Conservation (phyloP, 331 rosid genomes). For the Quercus tomentella region DNA sequence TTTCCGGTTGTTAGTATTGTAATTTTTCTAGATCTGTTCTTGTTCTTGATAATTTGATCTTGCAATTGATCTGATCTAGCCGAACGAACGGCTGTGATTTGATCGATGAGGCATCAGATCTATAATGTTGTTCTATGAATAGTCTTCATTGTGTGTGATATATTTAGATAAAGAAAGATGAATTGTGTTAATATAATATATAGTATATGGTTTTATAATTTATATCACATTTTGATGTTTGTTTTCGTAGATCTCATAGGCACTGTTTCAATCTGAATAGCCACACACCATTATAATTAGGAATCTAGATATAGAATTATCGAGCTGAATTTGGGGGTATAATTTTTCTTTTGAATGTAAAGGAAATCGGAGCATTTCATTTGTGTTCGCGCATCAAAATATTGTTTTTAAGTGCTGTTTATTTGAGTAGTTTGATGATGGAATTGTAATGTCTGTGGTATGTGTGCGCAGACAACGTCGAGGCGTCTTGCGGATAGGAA, state of each 20-base stretch:
- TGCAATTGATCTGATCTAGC: neutral
- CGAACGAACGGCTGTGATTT: neutral
- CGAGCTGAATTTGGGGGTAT: too few relatives aligned
- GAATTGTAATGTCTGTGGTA: neutral
- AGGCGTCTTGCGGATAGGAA: slow-evolving; percentile 90
- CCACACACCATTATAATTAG: too few relatives aligned
- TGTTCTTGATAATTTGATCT: neutral
- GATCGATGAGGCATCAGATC: slow-evolving; percentile 17
- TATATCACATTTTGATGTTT: too few relatives aligned
- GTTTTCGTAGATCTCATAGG: too few relatives aligned
- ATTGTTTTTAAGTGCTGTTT: too few relatives aligned
- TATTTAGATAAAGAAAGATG: neutral
- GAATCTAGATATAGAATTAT: too few relatives aligned
- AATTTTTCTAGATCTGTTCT: neutral
- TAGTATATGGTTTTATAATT: too few relatives aligned
- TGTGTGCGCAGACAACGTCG: slow-evolving; percentile 68
- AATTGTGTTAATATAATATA: neutral
- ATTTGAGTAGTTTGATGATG: neutral
- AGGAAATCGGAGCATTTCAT: too few relatives aligned
- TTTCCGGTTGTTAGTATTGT: neutral
- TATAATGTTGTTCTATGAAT: neutral
- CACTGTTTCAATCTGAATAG: too few relatives aligned
- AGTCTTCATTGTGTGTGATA: too few relatives aligned
- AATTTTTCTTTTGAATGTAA: too few relatives aligned
- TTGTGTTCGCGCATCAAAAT: too few relatives aligned